Base-by-base conservation (phyloP, 257 asterid genomes). In the Nicotiana attenuata region DNA sequence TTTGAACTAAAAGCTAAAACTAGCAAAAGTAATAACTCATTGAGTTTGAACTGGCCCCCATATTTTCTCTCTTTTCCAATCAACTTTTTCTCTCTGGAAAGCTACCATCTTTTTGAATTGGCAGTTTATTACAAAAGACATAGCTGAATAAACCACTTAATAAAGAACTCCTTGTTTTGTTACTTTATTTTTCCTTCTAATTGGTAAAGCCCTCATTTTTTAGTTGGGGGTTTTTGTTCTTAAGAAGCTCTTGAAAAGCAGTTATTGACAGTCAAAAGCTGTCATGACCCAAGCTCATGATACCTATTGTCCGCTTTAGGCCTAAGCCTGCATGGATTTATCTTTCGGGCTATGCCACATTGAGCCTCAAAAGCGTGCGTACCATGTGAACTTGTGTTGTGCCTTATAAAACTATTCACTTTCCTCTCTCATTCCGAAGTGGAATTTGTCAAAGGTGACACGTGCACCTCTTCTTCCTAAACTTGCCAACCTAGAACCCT, bases 91-190 rank as follows among this genome's bases (percentile, higher is more conserved):
- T 26, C 61, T 14, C 65, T 17, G 69, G 26, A 33, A 76, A 83
- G 4, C 45, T 52, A 83, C 53, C 33, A 84, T 57, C 85, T 82
- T 88, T 29, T 86, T 87, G 84, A 80, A 84, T 47, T 84, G 89
- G 80, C 84, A 82, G 81, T 31, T 33, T 19, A 67, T 16, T 59
- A 41, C 66, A 84, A 86, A 77, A 56, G 41, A 24, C 55, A 82
- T 35, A 29, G 31, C 76, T 63, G 80, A 61, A 29, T 71, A 80
- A 83, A 68, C 78, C 81, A 81, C 83, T 82, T 82, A 75, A 80
- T 80, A 81, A 89, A 81, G 77, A 63, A 81, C 77, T 83, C 83
- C 52, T 57, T 41, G 64, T 53, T 67, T 75, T 78, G 22, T 82
- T 78, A 33, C 56, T 78, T 78, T 31, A 14, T 65, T 76, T 50